Percentiles rank a stretch among this genome's conserved stretches.
phyloP scores from a whole-genome alignment of 1,139 yeast genomes.

The Yamadazyma blattariae region DNA sequence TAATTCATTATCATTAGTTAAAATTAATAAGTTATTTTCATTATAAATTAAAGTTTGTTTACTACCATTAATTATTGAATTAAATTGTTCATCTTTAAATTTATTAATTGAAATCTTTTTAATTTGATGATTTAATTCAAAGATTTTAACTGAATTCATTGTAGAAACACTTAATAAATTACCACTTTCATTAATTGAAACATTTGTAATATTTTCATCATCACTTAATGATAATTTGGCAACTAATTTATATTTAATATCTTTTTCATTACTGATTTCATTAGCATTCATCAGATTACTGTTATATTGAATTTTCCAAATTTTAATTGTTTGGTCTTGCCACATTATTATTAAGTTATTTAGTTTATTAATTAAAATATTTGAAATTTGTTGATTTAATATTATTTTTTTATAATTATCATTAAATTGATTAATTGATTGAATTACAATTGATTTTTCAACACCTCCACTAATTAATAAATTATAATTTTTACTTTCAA shows the following conservation, averaged over 20 bases:
- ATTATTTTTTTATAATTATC: slow-evolving; percentile 72
- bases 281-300: too few species aligned
- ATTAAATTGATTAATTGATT: slow-evolving; percentile 64
- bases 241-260: slow-evolving; percentile 45
- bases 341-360: slow-evolving; percentile 63
- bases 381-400: slow-evolving; percentile 59
- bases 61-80: slow-evolving; percentile 53
- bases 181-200: slow-evolving; percentile 67
- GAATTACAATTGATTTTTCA: slow-evolving; percentile 75
- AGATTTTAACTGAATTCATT: slow-evolving; percentile 64
- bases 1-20: slow-evolving; percentile 67
- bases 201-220: slow-evolving; percentile 77
- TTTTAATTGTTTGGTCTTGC: slow-evolving; percentile 78
- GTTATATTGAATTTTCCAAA: slow-evolving; percentile 58
- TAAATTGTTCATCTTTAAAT: slow-evolving; percentile 48
- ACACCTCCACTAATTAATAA: slow-evolving; percentile 87
- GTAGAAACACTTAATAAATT: slow-evolving; percentile 70
- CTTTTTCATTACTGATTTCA: slow-evolving; percentile 2
- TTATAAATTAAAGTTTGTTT: slow-evolving; percentile 46
- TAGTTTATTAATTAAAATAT: slow-evolving; percentile 46
- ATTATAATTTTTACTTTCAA: slow-evolving; percentile 66
- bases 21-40: slow-evolving; percentile 47
- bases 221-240: slow-evolving; percentile 66
- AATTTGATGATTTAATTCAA: slow-evolving; percentile 41
- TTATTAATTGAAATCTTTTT: slow-evolving; percentile 51